Conservation (phyloP, 1,139 yeast species). For the Suhomyces bolitotheri region DNA sequence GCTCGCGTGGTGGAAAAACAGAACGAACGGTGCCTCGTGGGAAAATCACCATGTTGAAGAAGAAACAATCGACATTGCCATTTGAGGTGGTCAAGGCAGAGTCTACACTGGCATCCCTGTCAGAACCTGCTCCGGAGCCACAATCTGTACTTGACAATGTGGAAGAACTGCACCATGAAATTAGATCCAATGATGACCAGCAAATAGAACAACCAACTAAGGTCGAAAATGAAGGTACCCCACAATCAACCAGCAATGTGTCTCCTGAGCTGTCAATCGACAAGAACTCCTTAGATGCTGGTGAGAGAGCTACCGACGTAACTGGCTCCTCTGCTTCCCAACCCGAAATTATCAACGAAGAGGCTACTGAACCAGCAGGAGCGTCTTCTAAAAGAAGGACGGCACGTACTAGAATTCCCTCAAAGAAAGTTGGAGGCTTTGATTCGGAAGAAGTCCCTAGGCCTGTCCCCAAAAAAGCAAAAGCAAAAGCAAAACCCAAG, state of each 20-base stretch:
- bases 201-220: not conserved
- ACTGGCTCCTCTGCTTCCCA: not conserved
- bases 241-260: not conserved
- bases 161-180: too few species aligned
- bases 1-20: slow-evolving; percentile 43
- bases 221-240: not conserved
- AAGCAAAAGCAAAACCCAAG: slow-evolving; percentile 1
- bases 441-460: not conserved
- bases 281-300: not conserved
- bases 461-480: not conserved
- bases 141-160: not conserved
- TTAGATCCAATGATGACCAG: not conserved
- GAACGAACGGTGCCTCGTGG: slow-evolving; percentile 30
- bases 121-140: not conserved
- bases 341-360: not conserved
- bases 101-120: not conserved
- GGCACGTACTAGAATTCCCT: slow-evolving; percentile 4
- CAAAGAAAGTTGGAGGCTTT: slow-evolving; percentile 3
- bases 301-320: not conserved
- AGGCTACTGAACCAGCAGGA: not conserved
- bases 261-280: not conserved
- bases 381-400: slow-evolving; percentile 3
- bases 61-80: slow-evolving; percentile 11
- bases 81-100: slow-evolving; percentile 2
- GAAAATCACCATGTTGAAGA: slow-evolving; percentile 22